A percentile compares a stretch with the other conserved stretches of the same genome.
Evolutionary conservation across 495 filamentous ascomycete genomes (phyloP).

Genomic region (Penicillium turbatum): DNA sequence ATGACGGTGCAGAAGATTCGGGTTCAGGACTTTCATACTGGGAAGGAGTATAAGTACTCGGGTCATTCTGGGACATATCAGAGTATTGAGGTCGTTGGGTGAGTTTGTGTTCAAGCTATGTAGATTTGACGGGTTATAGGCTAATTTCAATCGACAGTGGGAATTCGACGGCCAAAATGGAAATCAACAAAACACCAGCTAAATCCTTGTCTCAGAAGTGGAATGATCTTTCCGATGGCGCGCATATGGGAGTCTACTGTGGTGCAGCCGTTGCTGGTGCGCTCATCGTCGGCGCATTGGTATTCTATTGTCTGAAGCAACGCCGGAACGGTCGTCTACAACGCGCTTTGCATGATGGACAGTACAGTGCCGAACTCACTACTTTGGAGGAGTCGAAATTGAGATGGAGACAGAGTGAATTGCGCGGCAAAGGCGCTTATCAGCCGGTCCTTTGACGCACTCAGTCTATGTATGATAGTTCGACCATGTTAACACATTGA

Average conservation of each 20-base stretch:
- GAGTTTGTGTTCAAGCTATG: slow-evolving; percentile 31
- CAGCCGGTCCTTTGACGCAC: slow-evolving; percentile 6
- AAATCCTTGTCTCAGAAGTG: slow-evolving; percentile 52
- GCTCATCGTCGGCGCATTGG: slow-evolving; percentile 5
- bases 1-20: slow-evolving; percentile 56
- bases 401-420: slow-evolving; percentile 15
- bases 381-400: slow-evolving; percentile 6
- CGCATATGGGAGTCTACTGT: slow-evolving; percentile 37
- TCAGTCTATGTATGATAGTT: neutral
- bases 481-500: neutral
- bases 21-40: slow-evolving; percentile 33
- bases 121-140: too few species aligned
- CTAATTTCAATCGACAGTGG: slow-evolving; percentile 33
- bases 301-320: slow-evolving; percentile 15
- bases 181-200: slow-evolving; percentile 25
- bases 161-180: slow-evolving; percentile 51
- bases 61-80: slow-evolving; percentile 28
- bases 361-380: slow-evolving; percentile 8
- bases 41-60: slow-evolving; percentile 32
- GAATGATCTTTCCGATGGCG: slow-evolving; percentile 47
- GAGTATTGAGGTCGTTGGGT: slow-evolving; percentile 46
- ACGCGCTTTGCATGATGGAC: slow-evolving; percentile 14
- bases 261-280: slow-evolving; percentile 10
- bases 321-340: slow-evolving; percentile 17
- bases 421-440: slow-evolving; percentile 10